These are phyloP conservation scores for Raphanus raphanistrum DNA, from an alignment of 345 rosid genomes.

Conservation along the genomic window DNA sequence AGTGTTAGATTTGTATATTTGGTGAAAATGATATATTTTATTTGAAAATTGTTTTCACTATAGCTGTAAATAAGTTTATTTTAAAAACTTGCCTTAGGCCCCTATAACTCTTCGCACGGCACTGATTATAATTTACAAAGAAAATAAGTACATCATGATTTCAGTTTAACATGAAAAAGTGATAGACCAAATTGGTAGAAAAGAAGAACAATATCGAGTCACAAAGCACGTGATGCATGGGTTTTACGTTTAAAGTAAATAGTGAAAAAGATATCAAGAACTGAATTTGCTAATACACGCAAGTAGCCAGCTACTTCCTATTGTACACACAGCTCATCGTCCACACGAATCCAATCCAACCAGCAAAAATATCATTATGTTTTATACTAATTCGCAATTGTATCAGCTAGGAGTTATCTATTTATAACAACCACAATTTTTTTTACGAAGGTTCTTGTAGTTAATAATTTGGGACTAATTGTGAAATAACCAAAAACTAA, in stretches of 20 bases:
- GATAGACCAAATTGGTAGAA: background rate
- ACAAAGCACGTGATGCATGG: slow-evolving; percentile 38
- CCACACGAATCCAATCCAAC: slow-evolving; percentile 25
- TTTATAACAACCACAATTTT: background rate
- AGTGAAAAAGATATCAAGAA: slow-evolving; percentile 17
- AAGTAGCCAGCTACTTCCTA: slow-evolving; percentile 32
- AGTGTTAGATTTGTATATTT: no score
- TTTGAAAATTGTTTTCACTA: no score
- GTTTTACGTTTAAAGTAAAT: slow-evolving; percentile 24
- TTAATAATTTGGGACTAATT: no score
- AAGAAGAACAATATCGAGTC: slow-evolving; percentile 28
- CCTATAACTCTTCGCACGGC: no score
- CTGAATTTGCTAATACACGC: slow-evolving; percentile 11
- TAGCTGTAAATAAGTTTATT: no score
- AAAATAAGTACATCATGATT: background rate
- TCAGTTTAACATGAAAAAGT: slow-evolving; percentile 9
- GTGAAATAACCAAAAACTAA: no score
- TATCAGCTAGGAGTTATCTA: background rate
- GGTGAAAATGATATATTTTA: no score
- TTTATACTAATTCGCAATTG: background rate
- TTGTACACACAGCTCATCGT: slow-evolving; percentile 35
- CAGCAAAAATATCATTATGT: slow-evolving; percentile 6
- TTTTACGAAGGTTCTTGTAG: background rate
- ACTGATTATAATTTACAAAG: background rate
- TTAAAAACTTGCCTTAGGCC: no score